Base-by-base conservation (phyloP, 2,329 filamentous ascomycete species). In the Diaporthe capsici region DNA sequence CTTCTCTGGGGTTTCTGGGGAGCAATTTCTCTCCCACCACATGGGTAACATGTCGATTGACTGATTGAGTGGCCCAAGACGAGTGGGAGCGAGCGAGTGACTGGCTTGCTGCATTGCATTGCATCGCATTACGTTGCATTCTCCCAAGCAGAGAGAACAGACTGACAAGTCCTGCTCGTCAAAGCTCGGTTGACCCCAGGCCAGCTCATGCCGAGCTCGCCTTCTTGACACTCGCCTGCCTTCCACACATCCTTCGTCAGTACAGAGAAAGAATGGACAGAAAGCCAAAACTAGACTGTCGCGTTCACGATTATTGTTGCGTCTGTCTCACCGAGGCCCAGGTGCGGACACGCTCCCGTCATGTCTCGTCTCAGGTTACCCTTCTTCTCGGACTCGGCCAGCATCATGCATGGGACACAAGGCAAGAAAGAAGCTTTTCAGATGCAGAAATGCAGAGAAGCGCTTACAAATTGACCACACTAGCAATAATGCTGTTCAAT, bases 351-450 rank as follows among this genome's bases (percentile, higher is more conserved):
- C 47, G 31, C 65, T 68, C 65, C 47, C 65, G 47, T 39, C 22
- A 17, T 68, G 65, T 68, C 65, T 68, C 65, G 65, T 68, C 65
- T 68, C 65, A 39, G 47, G 31, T 68, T 68, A n/a, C 47, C 65
- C 31, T 68, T 53, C 65, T 39, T 22, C 65, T 17, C 47, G n/a
- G 65, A 68, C 65, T 70, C 65, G 47, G 65, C 49, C 47, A 70
- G 47, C 34, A 53, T 28, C 15, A 15, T 55, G 22, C 63, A 39
- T 8, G 22, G 22, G 8, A 37, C 17, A 42, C 65, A 25, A n/a
- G 12, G 37, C n/a, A 42, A 65, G 39, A 68, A 39, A 65, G 39
- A 68, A 47, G 47, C 47, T 34, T 49, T 28, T 37, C 47, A 28
- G 22, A 31, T 55, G 34, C 65, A 55, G 65, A 42, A 25, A 39